phyloP scores from a whole-genome alignment of 176 grass and related monocot species.

The Musa acuminata region DNA sequence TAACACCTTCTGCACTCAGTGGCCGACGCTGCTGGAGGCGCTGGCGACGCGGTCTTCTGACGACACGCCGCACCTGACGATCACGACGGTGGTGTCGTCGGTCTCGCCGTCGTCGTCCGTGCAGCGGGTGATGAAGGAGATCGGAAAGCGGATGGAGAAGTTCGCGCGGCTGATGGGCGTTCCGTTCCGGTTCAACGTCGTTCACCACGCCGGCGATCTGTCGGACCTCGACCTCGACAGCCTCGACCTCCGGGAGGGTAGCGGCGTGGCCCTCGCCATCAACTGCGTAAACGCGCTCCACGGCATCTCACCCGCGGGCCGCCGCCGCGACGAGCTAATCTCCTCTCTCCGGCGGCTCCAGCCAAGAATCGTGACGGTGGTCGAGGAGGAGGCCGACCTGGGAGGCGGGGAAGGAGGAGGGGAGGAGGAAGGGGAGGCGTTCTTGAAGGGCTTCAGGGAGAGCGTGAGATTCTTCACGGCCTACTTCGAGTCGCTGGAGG shows the following conservation, averaged over 20 bases:
- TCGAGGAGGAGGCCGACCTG: constrained; percentile 94
- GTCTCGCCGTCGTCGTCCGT: neutral
- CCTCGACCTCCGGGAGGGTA: constrained; percentile 49
- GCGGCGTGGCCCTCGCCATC: constrained; percentile 40
- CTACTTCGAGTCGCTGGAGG: constrained; percentile 85
- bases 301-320: constrained; percentile 39
- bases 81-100: constrained; percentile 56
- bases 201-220: constrained; percentile 76
- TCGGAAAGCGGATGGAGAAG: constrained; percentile 94
- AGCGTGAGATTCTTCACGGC: constrained; percentile 82
- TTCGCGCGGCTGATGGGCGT: constrained; percentile 98
- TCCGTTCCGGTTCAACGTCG: constrained; percentile 72
- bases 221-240: constrained; percentile 69
- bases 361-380: constrained; percentile 68
- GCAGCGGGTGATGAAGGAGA: constrained; percentile 92
- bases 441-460: constrained; percentile 80
- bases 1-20: constrained; percentile 99
- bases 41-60: constrained; percentile 82
- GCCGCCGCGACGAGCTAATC: constrained; percentile 46
- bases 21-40: constrained; percentile 94
- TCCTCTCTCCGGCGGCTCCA: constrained; percentile 46
- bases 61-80: constrained; percentile 91
- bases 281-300: constrained; percentile 80
- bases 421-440: constrained; percentile 49
- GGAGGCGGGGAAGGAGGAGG: constrained; percentile 22